These are phyloP conservation scores for Ustilago xerochloae DNA, from an alignment of 1,284 basidiomycete genomes.

Conservation along the genomic window DNA sequence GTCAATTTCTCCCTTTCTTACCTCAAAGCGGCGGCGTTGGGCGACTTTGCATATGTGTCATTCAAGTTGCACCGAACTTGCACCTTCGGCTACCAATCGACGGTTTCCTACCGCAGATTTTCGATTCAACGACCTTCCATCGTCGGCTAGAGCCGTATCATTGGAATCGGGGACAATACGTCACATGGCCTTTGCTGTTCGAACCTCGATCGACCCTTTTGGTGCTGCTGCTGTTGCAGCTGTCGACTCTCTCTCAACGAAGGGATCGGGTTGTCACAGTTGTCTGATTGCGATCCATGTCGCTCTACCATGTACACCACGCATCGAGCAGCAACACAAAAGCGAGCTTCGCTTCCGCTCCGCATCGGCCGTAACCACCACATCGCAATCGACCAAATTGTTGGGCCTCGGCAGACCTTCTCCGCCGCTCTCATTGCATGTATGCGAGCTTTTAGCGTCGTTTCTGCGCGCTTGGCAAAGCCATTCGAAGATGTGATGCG, in stretches of 20 bases:
- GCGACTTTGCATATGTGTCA: neutral
- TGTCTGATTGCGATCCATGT: neutral
- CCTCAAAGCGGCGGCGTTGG: too few relatives aligned
- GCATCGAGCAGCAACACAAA: too few relatives aligned
- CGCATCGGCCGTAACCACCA: too few relatives aligned
- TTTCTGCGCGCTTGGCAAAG: neutral
- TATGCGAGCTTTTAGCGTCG: neutral
- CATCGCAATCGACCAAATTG: too few relatives aligned
- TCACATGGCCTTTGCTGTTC: conserved; percentile 5
- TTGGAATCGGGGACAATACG: neutral
- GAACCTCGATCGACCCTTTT: neutral
- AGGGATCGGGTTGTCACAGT: conserved; percentile 1
- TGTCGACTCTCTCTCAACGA: too few relatives aligned
- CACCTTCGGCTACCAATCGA: conserved; percentile 20
- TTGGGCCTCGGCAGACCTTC: neutral
- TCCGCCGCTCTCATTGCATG: neutral
- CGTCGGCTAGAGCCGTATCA: neutral
- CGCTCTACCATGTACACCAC: too few relatives aligned
- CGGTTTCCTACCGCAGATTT: neutral
- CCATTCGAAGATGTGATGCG: neutral
- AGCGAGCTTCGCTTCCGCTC: too few relatives aligned
- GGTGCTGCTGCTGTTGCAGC: neutral
- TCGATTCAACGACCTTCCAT: too few relatives aligned
- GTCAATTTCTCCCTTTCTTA: neutral
- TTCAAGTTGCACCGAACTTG: conserved; percentile 21